A percentile compares a stretch with the other conserved stretches of the same genome.
Evolutionary conservation across 495 filamentous ascomycete species (phyloP).

Genomic region (Podospora didyma): DNA sequence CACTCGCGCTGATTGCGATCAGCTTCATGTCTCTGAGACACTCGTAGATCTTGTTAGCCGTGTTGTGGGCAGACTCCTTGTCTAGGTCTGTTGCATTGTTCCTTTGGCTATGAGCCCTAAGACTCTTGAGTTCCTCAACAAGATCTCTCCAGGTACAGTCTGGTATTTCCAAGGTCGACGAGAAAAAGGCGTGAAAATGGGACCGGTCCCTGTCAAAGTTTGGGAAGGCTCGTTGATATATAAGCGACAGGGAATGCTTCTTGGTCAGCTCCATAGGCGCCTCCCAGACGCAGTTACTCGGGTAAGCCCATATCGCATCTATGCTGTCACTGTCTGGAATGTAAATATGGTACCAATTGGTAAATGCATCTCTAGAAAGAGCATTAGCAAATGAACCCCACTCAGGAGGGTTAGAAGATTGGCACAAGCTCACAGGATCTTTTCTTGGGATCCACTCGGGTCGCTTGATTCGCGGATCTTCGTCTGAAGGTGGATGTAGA

Average conservation of each 20-base stretch:
- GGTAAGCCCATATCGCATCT: constrained; percentile 1
- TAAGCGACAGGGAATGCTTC: constrained; percentile 3
- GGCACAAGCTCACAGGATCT: not conserved
- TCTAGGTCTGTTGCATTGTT: too few relatives aligned
- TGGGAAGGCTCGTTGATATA: constrained; percentile 2
- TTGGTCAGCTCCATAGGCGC: constrained; percentile 10
- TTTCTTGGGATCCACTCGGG: not conserved
- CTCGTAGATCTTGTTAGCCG: not conserved
- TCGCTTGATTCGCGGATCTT: not conserved
- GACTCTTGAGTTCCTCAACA: not conserved
- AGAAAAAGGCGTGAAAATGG: constrained; percentile 13
- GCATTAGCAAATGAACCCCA: too few relatives aligned
- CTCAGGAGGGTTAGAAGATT: too few relatives aligned
- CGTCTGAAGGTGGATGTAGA: not conserved
- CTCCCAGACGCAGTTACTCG: constrained; percentile 6
- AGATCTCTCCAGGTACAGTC: not conserved
- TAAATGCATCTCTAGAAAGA: not conserved
- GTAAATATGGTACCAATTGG: not conserved
- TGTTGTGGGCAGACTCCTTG: too few relatives aligned
- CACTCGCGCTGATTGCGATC: not conserved
- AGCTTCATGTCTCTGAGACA: not conserved
- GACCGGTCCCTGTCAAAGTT: not conserved
- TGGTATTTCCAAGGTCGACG: not conserved
- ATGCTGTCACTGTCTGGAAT: not conserved
- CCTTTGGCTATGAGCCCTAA: too few relatives aligned